Percentiles rank a stretch among this genome's conserved stretches.
These are phyloP conservation scores for Cunninghamia lanceolata DNA, from an alignment of 75 land plant species.

Conservation along the genomic window DNA sequence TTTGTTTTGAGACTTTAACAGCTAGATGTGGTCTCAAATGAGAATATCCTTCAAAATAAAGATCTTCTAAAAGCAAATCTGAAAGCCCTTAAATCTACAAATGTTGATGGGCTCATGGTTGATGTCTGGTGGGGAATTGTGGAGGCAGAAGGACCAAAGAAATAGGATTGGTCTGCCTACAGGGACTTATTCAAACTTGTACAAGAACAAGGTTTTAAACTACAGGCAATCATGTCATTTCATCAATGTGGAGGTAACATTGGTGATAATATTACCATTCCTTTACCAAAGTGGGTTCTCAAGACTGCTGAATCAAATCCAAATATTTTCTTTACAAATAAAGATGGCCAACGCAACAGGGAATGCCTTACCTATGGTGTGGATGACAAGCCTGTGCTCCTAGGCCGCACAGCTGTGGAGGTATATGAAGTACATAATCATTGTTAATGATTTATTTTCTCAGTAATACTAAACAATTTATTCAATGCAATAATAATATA, in stretches of 20 bases:
- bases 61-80: slow-evolving; percentile 29
- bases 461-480: neutral
- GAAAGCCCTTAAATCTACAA: slow-evolving; percentile 33
- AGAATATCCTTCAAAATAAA: slow-evolving; percentile 33
- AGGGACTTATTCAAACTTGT: slow-evolving; percentile 44
- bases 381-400: slow-evolving; percentile 57
- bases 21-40: slow-evolving; percentile 49
- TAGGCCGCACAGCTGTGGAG: slow-evolving; percentile 73
- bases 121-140: slow-evolving; percentile 85
- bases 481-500: neutral
- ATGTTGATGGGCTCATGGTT: slow-evolving; percentile 68
- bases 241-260: too few relatives aligned
- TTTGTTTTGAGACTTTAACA: slow-evolving; percentile 8
- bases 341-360: slow-evolving; percentile 40
- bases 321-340: slow-evolving; percentile 75
- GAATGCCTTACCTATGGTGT: slow-evolving; percentile 73
- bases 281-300: slow-evolving; percentile 76
- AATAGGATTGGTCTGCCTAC: slow-evolving; percentile 64
- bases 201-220: slow-evolving; percentile 39
- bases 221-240: slow-evolving; percentile 32
- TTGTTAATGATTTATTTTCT: neutral
- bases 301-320: slow-evolving; percentile 48
- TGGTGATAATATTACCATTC: slow-evolving; percentile 62
- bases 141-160: slow-evolving; percentile 43
- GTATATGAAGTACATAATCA: slow-evolving; percentile 11